Base-by-base conservation (phyloP, 2,329 filamentous ascomycete species). In the Cladobotryum protrusum region DNA sequence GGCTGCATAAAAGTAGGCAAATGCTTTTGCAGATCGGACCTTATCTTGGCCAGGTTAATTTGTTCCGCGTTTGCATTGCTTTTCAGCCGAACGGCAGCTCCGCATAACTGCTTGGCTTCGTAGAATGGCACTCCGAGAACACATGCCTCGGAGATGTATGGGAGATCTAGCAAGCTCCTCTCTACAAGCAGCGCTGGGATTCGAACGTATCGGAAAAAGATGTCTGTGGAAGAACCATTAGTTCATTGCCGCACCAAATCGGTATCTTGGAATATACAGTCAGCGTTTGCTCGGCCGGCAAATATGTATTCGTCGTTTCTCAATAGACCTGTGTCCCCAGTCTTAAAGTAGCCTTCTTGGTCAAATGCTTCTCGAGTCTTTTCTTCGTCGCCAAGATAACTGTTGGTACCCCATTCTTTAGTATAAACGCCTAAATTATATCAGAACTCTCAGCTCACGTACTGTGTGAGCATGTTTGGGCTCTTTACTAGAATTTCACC, bases 331-430 rank as follows among this genome's bases (percentile, higher is more conserved):
- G 95, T 88, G 63, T 96, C 90, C 46, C 90, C 90, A 0, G 89
- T 95, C 63, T 85, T 84, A 77, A 96, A 95, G 89, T 89, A 96
- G 54, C 90, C 90, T 56, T 95, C 88, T 24, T 82, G 75, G 6
- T 89, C 87, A 47, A 95, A 76, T 0, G 84, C 77, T 67, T 89
- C 89, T 48, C 74, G 70, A 1, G 89, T 95, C 73, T 93, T 88
- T 53, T 84, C 86, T 1, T 82, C 77, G 67, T 92, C 44, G 4
- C 46, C 53, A 29, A 55, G 20, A 17, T 55, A 54, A 32, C 53
- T 55, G 37, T 19, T 24, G 20, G 7, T 7, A 24, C 4, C 20
- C 20, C 7, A n/a, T n/a, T n/a, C n/a, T n/a, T n/a, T n/a, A n/a
- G n/a, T n/a, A n/a, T n/a, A n/a, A n/a, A n/a, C 20, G 20, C 7